A percentile compares a stretch with the other conserved stretches of the same genome.
Conservation (phyloP, 257 asterid species). For the Capsicum chinense region DNA sequence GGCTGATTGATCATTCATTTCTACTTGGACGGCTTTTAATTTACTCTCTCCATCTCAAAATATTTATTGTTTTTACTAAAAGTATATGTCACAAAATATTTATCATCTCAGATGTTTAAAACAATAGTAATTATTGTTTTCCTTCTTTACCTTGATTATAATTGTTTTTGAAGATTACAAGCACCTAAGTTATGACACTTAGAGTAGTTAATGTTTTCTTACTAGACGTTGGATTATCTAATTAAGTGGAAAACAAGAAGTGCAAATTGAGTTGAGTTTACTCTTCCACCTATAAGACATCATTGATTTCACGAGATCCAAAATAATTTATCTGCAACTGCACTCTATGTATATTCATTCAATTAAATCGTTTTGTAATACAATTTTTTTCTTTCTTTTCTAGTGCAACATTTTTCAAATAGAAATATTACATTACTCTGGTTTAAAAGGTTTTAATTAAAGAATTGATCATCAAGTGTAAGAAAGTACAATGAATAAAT, state of each 20-base stretch:
- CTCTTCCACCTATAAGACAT: background rate
- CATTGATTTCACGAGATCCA: background rate
- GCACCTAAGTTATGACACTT: too few species aligned
- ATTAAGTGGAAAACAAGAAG: too few species aligned
- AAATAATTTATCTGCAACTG: background rate
- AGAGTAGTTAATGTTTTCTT: too few species aligned
- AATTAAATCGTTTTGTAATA: background rate
- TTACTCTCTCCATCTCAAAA: too few species aligned
- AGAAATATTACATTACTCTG: background rate
- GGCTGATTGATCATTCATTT: background rate
- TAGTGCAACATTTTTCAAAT: background rate
- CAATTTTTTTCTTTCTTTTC: background rate
- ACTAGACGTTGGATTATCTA: too few species aligned
- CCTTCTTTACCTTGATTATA: too few species aligned
- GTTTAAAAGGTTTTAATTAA: background rate
- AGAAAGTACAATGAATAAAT: background rate
- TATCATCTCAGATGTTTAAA: too few species aligned
- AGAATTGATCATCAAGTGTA: background rate
- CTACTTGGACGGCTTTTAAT: background rate
- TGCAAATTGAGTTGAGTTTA: constrained; percentile 11
- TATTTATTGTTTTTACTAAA: too few species aligned
- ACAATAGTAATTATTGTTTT: too few species aligned
- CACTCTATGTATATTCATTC: background rate
- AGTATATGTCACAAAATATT: too few species aligned
- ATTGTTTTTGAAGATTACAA: too few species aligned